phyloP scores from a whole-genome alignment of 192 early-diverging fungal species.

The Backusella sp. region DNA sequence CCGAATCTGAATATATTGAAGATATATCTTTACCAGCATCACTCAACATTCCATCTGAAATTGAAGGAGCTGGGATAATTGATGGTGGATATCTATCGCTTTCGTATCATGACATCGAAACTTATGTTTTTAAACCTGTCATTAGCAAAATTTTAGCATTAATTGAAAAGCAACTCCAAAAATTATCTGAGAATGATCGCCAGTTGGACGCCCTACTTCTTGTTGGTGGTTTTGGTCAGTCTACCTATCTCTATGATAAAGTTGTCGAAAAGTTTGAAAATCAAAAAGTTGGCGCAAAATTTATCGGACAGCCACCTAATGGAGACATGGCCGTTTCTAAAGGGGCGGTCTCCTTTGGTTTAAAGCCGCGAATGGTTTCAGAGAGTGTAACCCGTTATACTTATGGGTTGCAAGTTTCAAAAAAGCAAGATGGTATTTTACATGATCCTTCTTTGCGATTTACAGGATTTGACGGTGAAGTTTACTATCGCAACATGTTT shows the following conservation, averaged over 20 bases:
- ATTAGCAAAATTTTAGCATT: slow-evolving; percentile 48
- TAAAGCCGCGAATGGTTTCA: slow-evolving; percentile 48
- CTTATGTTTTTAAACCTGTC: slow-evolving; percentile 55
- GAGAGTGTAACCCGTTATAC: slow-evolving; percentile 49
- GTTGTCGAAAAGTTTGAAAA: slow-evolving; percentile 45
- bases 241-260: slow-evolving; percentile 49
- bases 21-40: slow-evolving; percentile 51
- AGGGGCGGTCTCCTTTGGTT: slow-evolving; percentile 53
- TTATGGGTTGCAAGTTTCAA: slow-evolving; percentile 35
- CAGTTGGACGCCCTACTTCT: slow-evolving; percentile 47
- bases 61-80: slow-evolving; percentile 42
- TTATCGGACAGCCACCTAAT: slow-evolving; percentile 55
- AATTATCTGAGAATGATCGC: slow-evolving; percentile 26
- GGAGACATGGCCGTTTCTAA: slow-evolving; percentile 52
- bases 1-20: slow-evolving; percentile 48
- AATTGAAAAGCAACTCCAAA: slow-evolving; percentile 48
- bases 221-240: slow-evolving; percentile 56
- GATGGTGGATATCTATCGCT: slow-evolving; percentile 50
- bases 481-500: background rate
- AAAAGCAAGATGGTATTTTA: slow-evolving; percentile 2
- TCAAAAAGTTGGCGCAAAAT: slow-evolving; percentile 25
- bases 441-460: background rate
- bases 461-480: background rate
- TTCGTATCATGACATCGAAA: slow-evolving; percentile 42
- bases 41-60: slow-evolving; percentile 45